Base-by-base conservation (phyloP, 1,284 basidiomycete genomes). In the Papiliotrema nemorosa region DNA sequence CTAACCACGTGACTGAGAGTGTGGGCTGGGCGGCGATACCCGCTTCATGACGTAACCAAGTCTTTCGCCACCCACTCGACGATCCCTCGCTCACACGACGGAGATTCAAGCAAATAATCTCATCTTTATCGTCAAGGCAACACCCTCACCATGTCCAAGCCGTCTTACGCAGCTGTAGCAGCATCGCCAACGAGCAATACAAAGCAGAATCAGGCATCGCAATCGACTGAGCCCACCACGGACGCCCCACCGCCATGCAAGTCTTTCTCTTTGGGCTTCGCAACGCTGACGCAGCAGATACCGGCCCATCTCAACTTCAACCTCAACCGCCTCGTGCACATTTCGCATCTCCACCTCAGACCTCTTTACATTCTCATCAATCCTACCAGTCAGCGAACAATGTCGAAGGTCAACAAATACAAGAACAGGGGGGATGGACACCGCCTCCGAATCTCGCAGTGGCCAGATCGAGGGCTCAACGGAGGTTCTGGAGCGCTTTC, bases 401-500 rank as follows among this genome's bases (percentile, higher is more conserved):
- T 10, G 20, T 33, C 44, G 50, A 41, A 24, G 22, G 13, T 26
- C 45, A 34, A 22, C 39, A 21, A 14, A 42, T 18, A n/a, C 16
- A n/a, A 18, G 25, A 12, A 33, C 44, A 39, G 13, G 29, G 54
- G 25, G 58, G 53, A 35, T 67, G 66, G 66, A 54, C 51, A 26
- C 57, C 62, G 6, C 60, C 60, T 2, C 46, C 64, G 1, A 57
- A 48, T 41, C 46, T 55, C 3, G 46, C 39, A 20, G 59, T 69
- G 5, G 72, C 70, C 4, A 50, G 57, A 34, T 49, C 60, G 20
- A 48, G 72, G 31, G 70, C 72, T 6, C 45, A 64, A n/a, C 53
- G 64, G 29, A 53, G 72, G 38, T 74, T 74, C 55, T 72, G 67
- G 60, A 54, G 58, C 16, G 65, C 72, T 2, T 55, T 74, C 50